Base-by-base conservation (phyloP, 345 rosid species). In the Trapa incisa region DNA sequence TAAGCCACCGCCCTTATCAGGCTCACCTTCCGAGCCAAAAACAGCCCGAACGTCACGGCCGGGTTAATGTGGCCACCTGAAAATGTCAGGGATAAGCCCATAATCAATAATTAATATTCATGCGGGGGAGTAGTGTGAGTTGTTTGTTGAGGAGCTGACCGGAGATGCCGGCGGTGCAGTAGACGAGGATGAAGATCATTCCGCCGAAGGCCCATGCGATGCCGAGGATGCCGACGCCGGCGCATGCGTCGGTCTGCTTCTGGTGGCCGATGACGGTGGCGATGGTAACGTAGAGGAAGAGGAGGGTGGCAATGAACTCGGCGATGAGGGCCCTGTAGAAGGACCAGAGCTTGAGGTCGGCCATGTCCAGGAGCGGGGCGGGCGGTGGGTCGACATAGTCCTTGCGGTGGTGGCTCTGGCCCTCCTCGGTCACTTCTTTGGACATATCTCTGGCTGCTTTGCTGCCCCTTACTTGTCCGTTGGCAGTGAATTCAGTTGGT, bases 381-480 rank as follows among this genome's bases (percentile, higher is more conserved):
- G 98, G 98, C 64, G 98, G 98, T n/a, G 98, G 98, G 71, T 92
- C 96, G 1, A 82, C 98, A 68, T 92, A 92, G 77, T 92, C 96
- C 81, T 86, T 92, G 0, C 85, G 85, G 61, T 67, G 65, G 62
- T 67, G 65, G 62, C 70, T 14, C 61, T 78, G 87, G 33, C 84
- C 90, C 70, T 84, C 97, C 75, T 89, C 97, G 65, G 84, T 78
- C 70, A 89, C 94, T 76, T 92, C 96, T 80, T 89, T 89, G 1
- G 94, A 81, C 89, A 92, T 92, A 69, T 73, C 75, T 39, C 61
- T 37, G 53, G 5, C n/a, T 56, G 16, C 1, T 39, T 61, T 36
- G 39, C 22, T 17, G 7, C 15, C 12, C 64, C 56, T 36, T 52
- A 41, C 43, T 41, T 3, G 43, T 41, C 43, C 43, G 43, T 8